Evolutionary conservation across 495 filamentous ascomycete species (phyloP).

Genomic region (Mytilinidion resinicola): DNA sequence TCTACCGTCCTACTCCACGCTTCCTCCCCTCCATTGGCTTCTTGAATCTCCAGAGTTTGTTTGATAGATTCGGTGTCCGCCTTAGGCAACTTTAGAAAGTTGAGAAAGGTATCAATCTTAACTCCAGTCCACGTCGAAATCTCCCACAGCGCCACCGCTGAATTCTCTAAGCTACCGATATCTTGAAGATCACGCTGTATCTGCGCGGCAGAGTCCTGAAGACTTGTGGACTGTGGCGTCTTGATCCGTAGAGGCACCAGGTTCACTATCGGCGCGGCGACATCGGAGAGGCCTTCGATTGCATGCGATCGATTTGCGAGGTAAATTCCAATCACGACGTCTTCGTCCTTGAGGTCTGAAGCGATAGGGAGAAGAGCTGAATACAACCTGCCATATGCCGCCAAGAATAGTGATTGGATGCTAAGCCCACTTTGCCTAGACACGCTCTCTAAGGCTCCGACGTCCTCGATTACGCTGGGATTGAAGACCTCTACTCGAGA

Average conservation of each 20-base stretch:
- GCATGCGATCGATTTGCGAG: slow-evolving; percentile 49
- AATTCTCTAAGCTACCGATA: slow-evolving; percentile 39
- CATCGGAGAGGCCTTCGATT: slow-evolving; percentile 31
- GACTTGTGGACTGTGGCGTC: slow-evolving; percentile 18
- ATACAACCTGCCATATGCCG: slow-evolving; percentile 42
- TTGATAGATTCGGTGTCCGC: not conserved
- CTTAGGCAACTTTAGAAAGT: slow-evolving; percentile 46
- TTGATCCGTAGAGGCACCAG: slow-evolving; percentile 45
- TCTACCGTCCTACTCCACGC: slow-evolving; percentile 10
- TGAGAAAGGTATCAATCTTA: slow-evolving; percentile 48
- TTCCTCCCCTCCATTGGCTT: slow-evolving; percentile 5
- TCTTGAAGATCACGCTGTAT: slow-evolving; percentile 43
- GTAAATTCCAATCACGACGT: slow-evolving; percentile 50
- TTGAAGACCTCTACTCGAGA: slow-evolving; percentile 38
- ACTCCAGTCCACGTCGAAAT: slow-evolving; percentile 45
- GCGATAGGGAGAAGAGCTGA: slow-evolving; percentile 20
- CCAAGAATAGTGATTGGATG: slow-evolving; percentile 47
- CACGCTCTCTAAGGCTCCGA: slow-evolving; percentile 28
- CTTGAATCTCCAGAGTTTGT: slow-evolving; percentile 7
- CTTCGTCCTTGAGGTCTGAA: slow-evolving; percentile 1
- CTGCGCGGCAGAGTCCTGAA: slow-evolving; percentile 38
- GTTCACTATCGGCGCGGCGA: slow-evolving; percentile 48
- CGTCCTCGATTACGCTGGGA: slow-evolving; percentile 25
- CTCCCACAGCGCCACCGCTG: slow-evolving; percentile 38
- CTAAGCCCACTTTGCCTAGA: slow-evolving; percentile 38